These are phyloP conservation scores for Akanthomyces muscarius DNA, from an alignment of 2,329 filamentous ascomycete species.

Conservation along the genomic window DNA sequence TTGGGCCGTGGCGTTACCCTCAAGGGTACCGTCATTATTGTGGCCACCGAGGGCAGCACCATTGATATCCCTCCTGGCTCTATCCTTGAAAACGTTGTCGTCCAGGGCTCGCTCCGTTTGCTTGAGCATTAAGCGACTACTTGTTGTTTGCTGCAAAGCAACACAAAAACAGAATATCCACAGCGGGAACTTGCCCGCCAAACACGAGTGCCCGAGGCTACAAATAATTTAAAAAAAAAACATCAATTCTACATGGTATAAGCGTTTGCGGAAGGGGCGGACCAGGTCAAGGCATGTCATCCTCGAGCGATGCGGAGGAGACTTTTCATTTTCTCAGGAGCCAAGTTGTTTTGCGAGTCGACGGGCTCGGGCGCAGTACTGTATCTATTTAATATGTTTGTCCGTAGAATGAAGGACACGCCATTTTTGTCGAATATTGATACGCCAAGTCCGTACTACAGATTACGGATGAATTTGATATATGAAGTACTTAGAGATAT, in stretches of 20 bases:
- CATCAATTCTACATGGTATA: background rate
- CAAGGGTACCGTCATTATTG: conserved; percentile 98
- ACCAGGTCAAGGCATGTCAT: conserved; percentile 1
- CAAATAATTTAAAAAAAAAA: background rate
- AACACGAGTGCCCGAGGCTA: conserved; percentile 1
- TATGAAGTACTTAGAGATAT: background rate
- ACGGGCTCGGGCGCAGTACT: conserved; percentile 10
- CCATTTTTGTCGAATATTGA: background rate
- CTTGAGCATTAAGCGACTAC: conserved; percentile 54
- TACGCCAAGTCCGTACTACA: no score
- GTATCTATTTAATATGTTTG: conserved; percentile 17
- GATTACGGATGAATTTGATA: no score
- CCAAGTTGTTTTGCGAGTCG: conserved; percentile 8
- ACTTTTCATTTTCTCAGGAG: conserved; percentile 7
- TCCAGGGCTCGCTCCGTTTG: conserved; percentile 87
- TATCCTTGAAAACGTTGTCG: conserved; percentile 96
- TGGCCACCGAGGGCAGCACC: conserved; percentile 94
- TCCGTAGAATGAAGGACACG: conserved; percentile 12
- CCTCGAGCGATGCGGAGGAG: conserved; percentile 4
- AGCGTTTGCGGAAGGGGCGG: background rate
- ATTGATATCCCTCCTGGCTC: conserved; percentile 97
- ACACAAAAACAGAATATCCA: background rate
- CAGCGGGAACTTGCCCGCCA: background rate
- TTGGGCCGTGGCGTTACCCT: conserved; percentile 91
- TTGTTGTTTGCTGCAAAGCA: background rate